These are phyloP conservation scores for Pneumocystis murina DNA, from an alignment of 1,139 yeast species.

Conservation along the genomic window DNA sequence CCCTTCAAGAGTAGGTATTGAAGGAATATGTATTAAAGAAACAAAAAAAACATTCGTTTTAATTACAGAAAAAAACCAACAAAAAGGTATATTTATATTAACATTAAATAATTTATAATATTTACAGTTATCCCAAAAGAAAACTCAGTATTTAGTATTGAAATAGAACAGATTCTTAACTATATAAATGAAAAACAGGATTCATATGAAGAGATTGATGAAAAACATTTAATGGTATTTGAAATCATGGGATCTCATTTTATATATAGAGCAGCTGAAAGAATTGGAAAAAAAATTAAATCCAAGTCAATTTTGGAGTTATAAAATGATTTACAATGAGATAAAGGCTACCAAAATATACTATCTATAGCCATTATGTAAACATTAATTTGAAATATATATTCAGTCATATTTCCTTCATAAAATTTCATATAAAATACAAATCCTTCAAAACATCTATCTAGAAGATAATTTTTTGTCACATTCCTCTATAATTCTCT, in stretches of 20 bases:
- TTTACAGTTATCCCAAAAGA: conserved; percentile 9
- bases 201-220: conserved; percentile 9
- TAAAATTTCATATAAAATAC: background rate
- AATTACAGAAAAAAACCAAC: conserved; percentile 22
- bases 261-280: conserved; percentile 58
- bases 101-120: conserved; percentile 6
- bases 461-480: background rate
- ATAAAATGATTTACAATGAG: conserved; percentile 2
- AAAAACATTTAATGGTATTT: conserved; percentile 31
- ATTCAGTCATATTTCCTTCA: background rate
- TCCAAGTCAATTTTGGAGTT: conserved; percentile 10
- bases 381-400: too few relatives aligned
- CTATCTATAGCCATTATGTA: background rate
- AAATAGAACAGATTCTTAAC: conserved; percentile 14
- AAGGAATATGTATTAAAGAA: conserved; percentile 81
- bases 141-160: conserved; percentile 15
- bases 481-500: background rate
- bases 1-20: conserved; percentile 42
- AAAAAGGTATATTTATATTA: conserved; percentile 14
- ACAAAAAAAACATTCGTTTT: conserved; percentile 61
- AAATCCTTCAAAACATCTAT: background rate
- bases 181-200: background rate
- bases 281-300: conserved; percentile 78
- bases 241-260: conserved; percentile 69
- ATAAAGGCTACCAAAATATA: background rate